Percentiles rank a stretch among this genome's conserved stretches.
Evolutionary conservation across 495 filamentous ascomycete species (phyloP).

Genomic region (Penicillium bovifimosum): DNA sequence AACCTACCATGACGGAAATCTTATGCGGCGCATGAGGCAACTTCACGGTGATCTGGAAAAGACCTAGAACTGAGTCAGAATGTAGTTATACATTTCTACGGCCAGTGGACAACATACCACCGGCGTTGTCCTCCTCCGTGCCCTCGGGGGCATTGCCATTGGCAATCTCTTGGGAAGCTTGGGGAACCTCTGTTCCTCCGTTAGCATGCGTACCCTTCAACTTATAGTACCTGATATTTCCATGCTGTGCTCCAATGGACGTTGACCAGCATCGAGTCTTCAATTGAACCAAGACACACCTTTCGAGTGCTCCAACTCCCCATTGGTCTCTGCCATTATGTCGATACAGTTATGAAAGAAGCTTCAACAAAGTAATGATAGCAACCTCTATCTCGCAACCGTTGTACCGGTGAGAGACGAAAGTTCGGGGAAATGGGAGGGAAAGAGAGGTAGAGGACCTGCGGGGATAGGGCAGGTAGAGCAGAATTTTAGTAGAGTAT

Average conservation of each 20-base stretch:
- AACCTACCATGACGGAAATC: conserved; percentile 73
- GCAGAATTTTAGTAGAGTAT: conserved; percentile 24
- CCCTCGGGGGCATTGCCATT: conserved; percentile 33
- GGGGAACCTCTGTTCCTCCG: conserved; percentile 28
- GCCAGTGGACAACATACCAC: conserved; percentile 29
- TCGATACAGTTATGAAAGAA: conserved; percentile 19
- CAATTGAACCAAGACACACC: conserved; percentile 23
- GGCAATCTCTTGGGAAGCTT: conserved; percentile 31
- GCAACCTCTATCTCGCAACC: conserved; percentile 15
- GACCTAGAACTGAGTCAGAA: conserved; percentile 34
- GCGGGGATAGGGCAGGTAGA: conserved; percentile 18
- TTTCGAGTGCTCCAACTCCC: conserved; percentile 40
- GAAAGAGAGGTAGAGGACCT: conserved; percentile 15
- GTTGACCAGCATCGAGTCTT: conserved; percentile 7
- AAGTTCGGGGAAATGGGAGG: conserved; percentile 12
- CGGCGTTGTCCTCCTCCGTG: conserved; percentile 36
- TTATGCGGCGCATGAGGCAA: conserved; percentile 75
- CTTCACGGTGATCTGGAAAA: conserved; percentile 78
- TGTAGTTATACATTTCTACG: neutral
- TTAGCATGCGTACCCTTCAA: conserved; percentile 18
- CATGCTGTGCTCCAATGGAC: conserved; percentile 8
- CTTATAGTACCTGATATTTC: neutral
- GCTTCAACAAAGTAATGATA: conserved; percentile 13
- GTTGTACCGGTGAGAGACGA: conserved; percentile 13
- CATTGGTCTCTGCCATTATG: conserved; percentile 42